Evolutionary conservation across 2,329 filamentous ascomycete genomes (phyloP), one percentile per base, ranked within the genome.

Genomic region (Fusarium luffae): DNA sequence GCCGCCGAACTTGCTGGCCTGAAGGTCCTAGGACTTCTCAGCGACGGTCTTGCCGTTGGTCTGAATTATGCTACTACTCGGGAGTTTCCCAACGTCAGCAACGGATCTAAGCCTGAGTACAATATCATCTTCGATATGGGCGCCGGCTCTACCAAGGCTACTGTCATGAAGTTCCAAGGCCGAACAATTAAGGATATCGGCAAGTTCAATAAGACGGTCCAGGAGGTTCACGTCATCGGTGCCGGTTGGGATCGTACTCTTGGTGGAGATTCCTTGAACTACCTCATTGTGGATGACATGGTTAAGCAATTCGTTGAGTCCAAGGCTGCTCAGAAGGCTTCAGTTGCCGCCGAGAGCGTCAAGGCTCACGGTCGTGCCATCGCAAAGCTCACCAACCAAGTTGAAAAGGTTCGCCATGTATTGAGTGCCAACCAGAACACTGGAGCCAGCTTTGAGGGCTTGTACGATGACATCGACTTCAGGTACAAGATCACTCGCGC

Each of bases 111-210:
- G 83, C 91, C 96, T 1, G 96, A 99, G 81, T 89, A 94, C 74
- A 93, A 99, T 82, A 83, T 99, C 79, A 89, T 99, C 30, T 99
- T 96, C 77, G 96, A 99, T 78, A 98, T 99, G 94, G 96, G 96
- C 72, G 94, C 96, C 72, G 96, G 96, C 7, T 98, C 93, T 47
- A 92, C 95, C 32, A 97, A 93, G 74, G 95, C 95, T 7, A 96
- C 94, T 9, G 84, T 99, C 54, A 82, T 99, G 78, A 92, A 90
- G 75, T 97, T 99, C 82, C 94, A 98, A 80, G 92, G 92, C 77
- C 90, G 91, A 73, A 90, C 87, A 3, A 91, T 98, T 68, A 99
- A 98, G 85, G 95, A 98, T 74, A 82, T 95, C 58, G 94, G 94
- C 71, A 94, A 92, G 79, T 95, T 89, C 84, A 98, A 98, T 85